Evolutionary conservation across 805 yeast species (phyloP).

Genomic region (Candida vaughaniae): DNA sequence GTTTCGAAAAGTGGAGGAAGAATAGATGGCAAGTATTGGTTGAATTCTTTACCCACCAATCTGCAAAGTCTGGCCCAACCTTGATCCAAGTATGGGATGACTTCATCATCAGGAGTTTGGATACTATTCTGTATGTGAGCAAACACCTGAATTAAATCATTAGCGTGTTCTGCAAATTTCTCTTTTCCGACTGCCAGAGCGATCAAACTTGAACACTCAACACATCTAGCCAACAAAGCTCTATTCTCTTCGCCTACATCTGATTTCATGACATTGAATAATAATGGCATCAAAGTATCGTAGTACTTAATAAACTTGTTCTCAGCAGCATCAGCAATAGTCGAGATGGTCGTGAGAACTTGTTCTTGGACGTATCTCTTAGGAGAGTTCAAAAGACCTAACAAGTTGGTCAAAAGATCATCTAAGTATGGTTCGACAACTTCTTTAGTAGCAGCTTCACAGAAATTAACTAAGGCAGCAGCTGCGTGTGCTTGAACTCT

Average conservation of each 20-base stretch:
- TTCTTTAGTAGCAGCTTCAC: slow-evolving; percentile 87
- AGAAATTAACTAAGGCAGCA: slow-evolving; percentile 94
- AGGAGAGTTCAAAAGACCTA: slow-evolving; percentile 77
- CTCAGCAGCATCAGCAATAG: slow-evolving; percentile 96
- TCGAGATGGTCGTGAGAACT: slow-evolving; percentile 93
- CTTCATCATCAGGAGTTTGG: slow-evolving; percentile 77
- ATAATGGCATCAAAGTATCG: slow-evolving; percentile 89
- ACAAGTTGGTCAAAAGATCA: slow-evolving; percentile 66
- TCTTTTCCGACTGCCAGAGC: slow-evolving; percentile 95
- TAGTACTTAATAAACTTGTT: slow-evolving; percentile 85
- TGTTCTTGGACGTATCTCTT: slow-evolving; percentile 96
- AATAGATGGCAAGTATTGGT: slow-evolving; percentile 79
- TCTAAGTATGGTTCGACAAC: slow-evolving; percentile 92
- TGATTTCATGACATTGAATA: slow-evolving; percentile 73
- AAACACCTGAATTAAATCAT: slow-evolving; percentile 69
- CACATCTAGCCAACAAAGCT: slow-evolving; percentile 83
- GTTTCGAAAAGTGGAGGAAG: slow-evolving; percentile 84
- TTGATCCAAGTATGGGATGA: slow-evolving; percentile 81
- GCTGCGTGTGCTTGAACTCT: slow-evolving; percentile 98
- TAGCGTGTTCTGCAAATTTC: slow-evolving; percentile 73
- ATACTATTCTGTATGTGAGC: slow-evolving; percentile 65
- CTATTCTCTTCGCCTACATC: slow-evolving; percentile 80
- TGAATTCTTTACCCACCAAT: slow-evolving; percentile 78
- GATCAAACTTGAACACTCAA: slow-evolving; percentile 92
- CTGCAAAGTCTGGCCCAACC: slow-evolving; percentile 96